Evolutionary conservation across 495 filamentous ascomycete species (phyloP).

Genomic region (Penicillium samsonianum): DNA sequence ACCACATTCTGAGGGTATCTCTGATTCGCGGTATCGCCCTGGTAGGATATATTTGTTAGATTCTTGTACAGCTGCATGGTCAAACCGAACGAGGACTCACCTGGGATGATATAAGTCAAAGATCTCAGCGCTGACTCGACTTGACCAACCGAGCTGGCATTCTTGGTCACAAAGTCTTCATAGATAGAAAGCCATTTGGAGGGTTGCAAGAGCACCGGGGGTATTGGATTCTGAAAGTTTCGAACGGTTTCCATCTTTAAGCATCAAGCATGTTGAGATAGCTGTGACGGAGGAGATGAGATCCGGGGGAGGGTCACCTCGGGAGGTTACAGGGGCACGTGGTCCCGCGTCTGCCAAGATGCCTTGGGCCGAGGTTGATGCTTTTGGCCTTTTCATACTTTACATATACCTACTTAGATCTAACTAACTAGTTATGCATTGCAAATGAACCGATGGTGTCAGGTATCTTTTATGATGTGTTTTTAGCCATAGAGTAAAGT

Average conservation of each 20-base stretch:
- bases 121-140: slow-evolving; percentile 91
- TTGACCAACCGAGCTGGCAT: slow-evolving; percentile 84
- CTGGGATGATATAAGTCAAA: slow-evolving; percentile 93
- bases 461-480: neutral
- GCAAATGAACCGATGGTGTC: neutral
- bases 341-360: slow-evolving; percentile 20
- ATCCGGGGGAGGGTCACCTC: slow-evolving; percentile 5
- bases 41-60: neutral
- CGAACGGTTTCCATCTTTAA: slow-evolving; percentile 39
- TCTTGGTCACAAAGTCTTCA: slow-evolving; percentile 90
- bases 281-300: slow-evolving; percentile 11
- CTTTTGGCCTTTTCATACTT: slow-evolving; percentile 13
- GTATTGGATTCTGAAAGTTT: slow-evolving; percentile 33
- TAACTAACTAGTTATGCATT: too few relatives aligned
- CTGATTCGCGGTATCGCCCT: slow-evolving; percentile 92
- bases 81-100: slow-evolving; percentile 39
- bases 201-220: slow-evolving; percentile 52
- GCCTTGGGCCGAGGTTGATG: slow-evolving; percentile 24
- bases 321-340: slow-evolving; percentile 23
- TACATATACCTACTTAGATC: neutral
- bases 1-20: slow-evolving; percentile 88
- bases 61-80: neutral
- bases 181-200: slow-evolving; percentile 79
- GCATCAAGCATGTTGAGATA: slow-evolving; percentile 9
- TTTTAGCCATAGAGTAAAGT: neutral